Conservation (phyloP, 2,329 filamentous ascomycete genomes). For the Stachybotrys elegans region DNA sequence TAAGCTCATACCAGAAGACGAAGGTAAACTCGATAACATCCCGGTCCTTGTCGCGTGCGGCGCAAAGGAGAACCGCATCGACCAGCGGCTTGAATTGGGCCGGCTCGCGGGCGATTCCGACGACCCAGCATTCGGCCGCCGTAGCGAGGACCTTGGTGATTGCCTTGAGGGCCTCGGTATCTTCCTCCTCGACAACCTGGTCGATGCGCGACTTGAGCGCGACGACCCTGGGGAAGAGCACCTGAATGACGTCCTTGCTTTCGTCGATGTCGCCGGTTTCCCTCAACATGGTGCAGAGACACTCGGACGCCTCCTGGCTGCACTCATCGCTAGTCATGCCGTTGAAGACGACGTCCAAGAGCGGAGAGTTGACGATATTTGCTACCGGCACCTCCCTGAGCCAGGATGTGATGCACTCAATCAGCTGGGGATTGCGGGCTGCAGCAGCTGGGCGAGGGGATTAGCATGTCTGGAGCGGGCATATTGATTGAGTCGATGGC, state of each 20-base stretch:
- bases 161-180: constrained; percentile 80
- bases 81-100: constrained; percentile 78
- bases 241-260: constrained; percentile 73
- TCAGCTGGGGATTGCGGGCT: constrained; percentile 79
- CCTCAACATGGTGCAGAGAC: constrained; percentile 82
- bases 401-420: constrained; percentile 97
- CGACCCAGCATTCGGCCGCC: constrained; percentile 90
- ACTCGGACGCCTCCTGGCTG: constrained; percentile 85
- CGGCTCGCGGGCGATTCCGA: constrained; percentile 82
- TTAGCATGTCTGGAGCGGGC: constrained; percentile 11
- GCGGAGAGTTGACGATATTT: constrained; percentile 77
- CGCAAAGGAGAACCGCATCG: constrained; percentile 88
- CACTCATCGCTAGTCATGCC: constrained; percentile 71
- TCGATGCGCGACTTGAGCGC: constrained; percentile 71
- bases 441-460: constrained; percentile 55
- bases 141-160: constrained; percentile 88
- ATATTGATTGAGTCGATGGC: background rate
- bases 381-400: constrained; percentile 83
- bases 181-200: constrained; percentile 71
- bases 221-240: constrained; percentile 76
- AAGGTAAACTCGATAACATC: constrained; percentile 94
- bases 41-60: constrained; percentile 76
- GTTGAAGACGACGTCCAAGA: constrained; percentile 75
- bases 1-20: constrained; percentile 96
- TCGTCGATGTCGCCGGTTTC: constrained; percentile 95